A percentile compares a stretch with the other conserved stretches of the same genome.
Evolutionary conservation across 2,329 filamentous ascomycete genomes (phyloP).

Genomic region (Spiromastix sp.): DNA sequence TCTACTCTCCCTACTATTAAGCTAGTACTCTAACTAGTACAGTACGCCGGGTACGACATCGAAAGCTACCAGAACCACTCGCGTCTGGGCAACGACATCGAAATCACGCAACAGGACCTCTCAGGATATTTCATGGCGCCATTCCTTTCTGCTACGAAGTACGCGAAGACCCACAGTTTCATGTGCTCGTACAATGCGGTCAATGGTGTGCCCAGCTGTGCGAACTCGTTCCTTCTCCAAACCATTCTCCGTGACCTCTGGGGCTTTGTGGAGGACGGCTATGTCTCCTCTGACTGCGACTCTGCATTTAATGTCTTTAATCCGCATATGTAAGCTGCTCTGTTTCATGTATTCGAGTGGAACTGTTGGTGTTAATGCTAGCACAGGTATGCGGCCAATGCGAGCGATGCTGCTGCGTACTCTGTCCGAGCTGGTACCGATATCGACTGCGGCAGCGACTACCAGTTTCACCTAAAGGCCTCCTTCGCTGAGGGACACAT

Average conservation of each 20-base stretch:
- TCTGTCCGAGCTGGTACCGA: constrained; percentile 44
- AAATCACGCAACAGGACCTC: constrained; percentile 49
- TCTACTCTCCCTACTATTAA: too few species aligned
- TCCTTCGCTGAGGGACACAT: constrained; percentile 36
- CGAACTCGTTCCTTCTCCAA: constrained; percentile 51
- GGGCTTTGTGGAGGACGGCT: constrained; percentile 52
- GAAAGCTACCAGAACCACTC: constrained; percentile 33
- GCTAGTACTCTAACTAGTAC: too few species aligned
- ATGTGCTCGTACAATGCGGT: constrained; percentile 57
- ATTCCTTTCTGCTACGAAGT: constrained; percentile 53
- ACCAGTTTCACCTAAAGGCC: constrained; percentile 34
- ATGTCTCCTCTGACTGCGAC: constrained; percentile 56
- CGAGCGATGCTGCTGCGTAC: constrained; percentile 38
- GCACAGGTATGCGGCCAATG: constrained; percentile 38
- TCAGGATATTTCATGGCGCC: constrained; percentile 58
- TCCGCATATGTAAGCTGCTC: constrained; percentile 40
- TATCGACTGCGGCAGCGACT: constrained; percentile 42
- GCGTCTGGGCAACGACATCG: constrained; percentile 42
- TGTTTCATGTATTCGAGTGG: too few species aligned
- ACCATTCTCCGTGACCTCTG: constrained; percentile 56
- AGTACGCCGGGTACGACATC: constrained; percentile 49
- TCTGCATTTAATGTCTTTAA: constrained; percentile 49
- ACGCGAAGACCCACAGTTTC: constrained; percentile 47
- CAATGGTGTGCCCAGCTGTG: constrained; percentile 56
- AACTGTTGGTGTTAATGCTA: too few species aligned